A percentile compares a stretch with the other conserved stretches of the same genome.
Evolutionary conservation across 495 filamentous ascomycete genomes (phyloP).

Genomic region (Penicillium cataractarum): DNA sequence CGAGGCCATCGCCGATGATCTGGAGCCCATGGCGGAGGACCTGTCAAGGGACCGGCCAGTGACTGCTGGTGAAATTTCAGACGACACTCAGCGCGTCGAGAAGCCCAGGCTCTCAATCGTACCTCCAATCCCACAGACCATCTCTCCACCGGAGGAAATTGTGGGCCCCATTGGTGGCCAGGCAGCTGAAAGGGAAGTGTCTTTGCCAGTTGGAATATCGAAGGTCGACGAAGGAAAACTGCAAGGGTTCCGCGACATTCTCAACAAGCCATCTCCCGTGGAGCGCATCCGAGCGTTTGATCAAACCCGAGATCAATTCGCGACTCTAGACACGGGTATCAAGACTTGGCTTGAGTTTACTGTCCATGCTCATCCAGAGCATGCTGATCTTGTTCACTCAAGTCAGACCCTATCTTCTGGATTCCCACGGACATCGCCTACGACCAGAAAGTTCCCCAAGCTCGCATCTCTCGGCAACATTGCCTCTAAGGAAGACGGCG

Average conservation of each 20-base stretch:
- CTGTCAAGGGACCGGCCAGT: constrained; percentile 26
- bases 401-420: constrained; percentile 36
- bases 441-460: constrained; percentile 54
- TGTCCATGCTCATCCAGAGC: constrained; percentile 53
- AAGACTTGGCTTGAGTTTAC: constrained; percentile 68
- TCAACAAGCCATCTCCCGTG: constrained; percentile 58
- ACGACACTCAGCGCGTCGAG: constrained; percentile 13
- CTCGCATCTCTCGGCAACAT: constrained; percentile 40
- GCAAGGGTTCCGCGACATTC: constrained; percentile 70
- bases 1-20: constrained; percentile 17
- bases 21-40: background rate
- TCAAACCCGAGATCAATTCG: constrained; percentile 69
- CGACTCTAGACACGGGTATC: constrained; percentile 71
- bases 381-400: constrained; percentile 46
- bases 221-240: constrained; percentile 43
- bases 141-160: constrained; percentile 26
- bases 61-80: constrained; percentile 20
- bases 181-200: background rate
- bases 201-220: constrained; percentile 9
- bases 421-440: constrained; percentile 37
- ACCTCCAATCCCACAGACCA: constrained; percentile 24
- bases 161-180: constrained; percentile 10
- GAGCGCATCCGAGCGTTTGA: constrained; percentile 74
- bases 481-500: constrained; percentile 46
- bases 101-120: constrained; percentile 33